These are phyloP conservation scores for Dorcoceras hygrometricum DNA, from an alignment of 257 asterid genomes.

Conservation along the genomic window DNA sequence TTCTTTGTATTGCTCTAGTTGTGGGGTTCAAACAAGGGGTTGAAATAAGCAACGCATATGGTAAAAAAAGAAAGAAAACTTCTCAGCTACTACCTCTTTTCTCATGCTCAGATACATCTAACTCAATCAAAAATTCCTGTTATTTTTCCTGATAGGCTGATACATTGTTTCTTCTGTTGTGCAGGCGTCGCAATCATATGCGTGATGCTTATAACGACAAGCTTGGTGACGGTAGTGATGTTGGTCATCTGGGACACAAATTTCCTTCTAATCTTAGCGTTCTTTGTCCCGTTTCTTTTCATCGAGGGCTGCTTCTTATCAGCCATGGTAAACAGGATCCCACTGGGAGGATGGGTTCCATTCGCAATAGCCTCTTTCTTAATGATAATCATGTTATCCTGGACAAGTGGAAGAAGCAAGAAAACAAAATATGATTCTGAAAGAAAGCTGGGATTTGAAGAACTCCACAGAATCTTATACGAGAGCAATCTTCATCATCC, in stretches of 20 bases:
- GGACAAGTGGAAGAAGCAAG: not conserved
- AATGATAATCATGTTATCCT: not conserved
- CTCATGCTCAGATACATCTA: too few species aligned
- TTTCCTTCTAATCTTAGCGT: not conserved
- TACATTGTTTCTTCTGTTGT: too few species aligned
- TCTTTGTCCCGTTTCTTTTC: not conserved
- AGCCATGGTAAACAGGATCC: not conserved
- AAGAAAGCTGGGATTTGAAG: not conserved
- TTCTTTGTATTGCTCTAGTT: slow-evolving; percentile 43
- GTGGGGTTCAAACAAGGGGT: slow-evolving; percentile 41
- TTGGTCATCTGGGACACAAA: not conserved
- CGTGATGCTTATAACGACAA: not conserved
- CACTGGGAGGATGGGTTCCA: not conserved
- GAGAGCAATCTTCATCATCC: not conserved
- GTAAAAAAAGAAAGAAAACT: too few species aligned
- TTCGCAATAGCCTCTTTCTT: not conserved
- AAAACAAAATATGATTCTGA: not conserved
- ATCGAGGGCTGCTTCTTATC: not conserved
- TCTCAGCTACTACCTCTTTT: too few species aligned
- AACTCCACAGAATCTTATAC: not conserved
- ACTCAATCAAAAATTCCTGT: too few species aligned
- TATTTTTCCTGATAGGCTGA: too few species aligned
- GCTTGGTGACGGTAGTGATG: not conserved
- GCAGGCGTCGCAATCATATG: not conserved
- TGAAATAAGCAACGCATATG: slow-evolving; percentile 63